Evolutionary conservation across 345 rosid genomes (phyloP).

Genomic region (Eutrema japonicum): DNA sequence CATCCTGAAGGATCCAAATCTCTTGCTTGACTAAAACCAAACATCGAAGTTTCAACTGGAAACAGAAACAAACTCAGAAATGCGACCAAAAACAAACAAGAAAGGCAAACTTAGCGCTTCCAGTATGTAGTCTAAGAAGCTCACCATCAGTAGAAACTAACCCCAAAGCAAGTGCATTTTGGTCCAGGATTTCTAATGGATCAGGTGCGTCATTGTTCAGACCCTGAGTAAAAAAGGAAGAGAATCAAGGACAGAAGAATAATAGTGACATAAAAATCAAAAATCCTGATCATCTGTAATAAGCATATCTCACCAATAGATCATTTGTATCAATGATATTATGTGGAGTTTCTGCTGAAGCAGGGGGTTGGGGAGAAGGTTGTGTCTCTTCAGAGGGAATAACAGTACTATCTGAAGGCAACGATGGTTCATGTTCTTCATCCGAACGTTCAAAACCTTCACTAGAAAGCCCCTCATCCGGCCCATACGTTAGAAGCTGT

Average conservation of each 20-base stretch:
- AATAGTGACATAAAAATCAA: not conserved
- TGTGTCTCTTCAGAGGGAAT: slow-evolving; percentile 52
- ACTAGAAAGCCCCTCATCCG: slow-evolving; percentile 58
- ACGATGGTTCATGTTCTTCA: slow-evolving; percentile 65
- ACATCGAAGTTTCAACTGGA: slow-evolving; percentile 56
- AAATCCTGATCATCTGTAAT: slow-evolving; percentile 16
- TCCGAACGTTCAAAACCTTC: slow-evolving; percentile 56
- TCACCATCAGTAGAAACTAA: slow-evolving; percentile 66
- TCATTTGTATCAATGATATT: slow-evolving; percentile 71
- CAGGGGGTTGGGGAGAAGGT: slow-evolving; percentile 47
- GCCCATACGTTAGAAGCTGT: slow-evolving; percentile 84
- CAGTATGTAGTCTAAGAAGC: slow-evolving; percentile 21
- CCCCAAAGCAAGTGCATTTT: slow-evolving; percentile 81
- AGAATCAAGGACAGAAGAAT: slow-evolving; percentile 1
- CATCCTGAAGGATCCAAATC: slow-evolving; percentile 74
- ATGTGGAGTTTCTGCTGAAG: slow-evolving; percentile 56
- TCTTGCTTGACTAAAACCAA: slow-evolving; percentile 54
- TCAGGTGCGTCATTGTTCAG: slow-evolving; percentile 49
- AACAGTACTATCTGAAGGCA: slow-evolving; percentile 52
- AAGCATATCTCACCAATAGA: slow-evolving; percentile 62
- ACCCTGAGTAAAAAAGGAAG: slow-evolving; percentile 54
- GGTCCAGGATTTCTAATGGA: slow-evolving; percentile 72
- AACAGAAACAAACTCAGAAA: slow-evolving; percentile 30
- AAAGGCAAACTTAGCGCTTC: slow-evolving; percentile 1
- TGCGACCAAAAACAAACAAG: not conserved